Evolutionary conservation across 129 eudicot genomes (phyloP), one percentile per base, ranked within the genome.

Genomic region (Pittosporum tobira): DNA sequence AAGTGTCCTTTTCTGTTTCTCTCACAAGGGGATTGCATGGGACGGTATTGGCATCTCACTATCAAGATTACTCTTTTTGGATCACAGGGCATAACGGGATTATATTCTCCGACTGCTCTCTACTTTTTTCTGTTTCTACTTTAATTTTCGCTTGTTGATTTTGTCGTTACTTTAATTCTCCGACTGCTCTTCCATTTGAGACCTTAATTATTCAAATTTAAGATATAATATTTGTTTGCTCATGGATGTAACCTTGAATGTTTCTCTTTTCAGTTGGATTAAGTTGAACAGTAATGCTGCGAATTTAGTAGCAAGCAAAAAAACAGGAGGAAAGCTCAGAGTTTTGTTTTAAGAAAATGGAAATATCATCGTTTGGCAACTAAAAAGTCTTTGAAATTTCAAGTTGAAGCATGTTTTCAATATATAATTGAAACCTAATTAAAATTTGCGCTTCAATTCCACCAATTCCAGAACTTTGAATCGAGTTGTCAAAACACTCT

Each of bases 121-220:
- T 54, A 43, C 48, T 45, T 15, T 21, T 47, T 28, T 66, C 20
- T 48, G 16, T 36, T 55, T 66, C 18, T 65, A 21, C 48, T 66
- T 34, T 66, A 27, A 25, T 38, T 28, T 63, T 42, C 26, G 15
- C 36, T 66, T 44, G 43, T 54, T 45, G 10, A 21, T 45, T 14
- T 29, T 19, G 29, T 29, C 59, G 29, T 25, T n/a, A 6, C 45
- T 31, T 6, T 16, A 1, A 19, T 16, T 54, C 29, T 31, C 68
- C 31, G 34, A 0, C 34, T 22, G 57, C 49, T 63, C 21, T 43
- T 36, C 54, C 16, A 13, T 16, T n/a, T 46, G 46, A 29, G 20
- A 48, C 9, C 42, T 29, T 54, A 18, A 48, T 20, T 37, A 22
- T 52, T 40, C 51, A 38, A 37, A 47, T 10, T 29, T 15, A 28